phyloP scores from a whole-genome alignment of 441 rosid species.

The Viola pubescens region DNA sequence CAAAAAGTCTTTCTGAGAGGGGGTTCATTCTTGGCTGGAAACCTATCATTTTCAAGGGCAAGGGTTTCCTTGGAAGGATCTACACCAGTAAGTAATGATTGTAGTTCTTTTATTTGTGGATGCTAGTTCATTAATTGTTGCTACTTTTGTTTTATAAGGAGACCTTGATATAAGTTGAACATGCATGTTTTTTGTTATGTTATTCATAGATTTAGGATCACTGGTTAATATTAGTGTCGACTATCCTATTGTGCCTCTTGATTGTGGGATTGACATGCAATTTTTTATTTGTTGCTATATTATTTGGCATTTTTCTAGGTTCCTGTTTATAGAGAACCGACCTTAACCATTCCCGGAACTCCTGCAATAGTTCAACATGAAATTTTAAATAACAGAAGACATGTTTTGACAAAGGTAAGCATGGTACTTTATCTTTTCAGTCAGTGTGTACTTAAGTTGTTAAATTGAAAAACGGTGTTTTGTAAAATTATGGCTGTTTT shows the following conservation, averaged over 20 bases:
- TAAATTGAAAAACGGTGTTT: slow-evolving; percentile 1
- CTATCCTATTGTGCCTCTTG: not conserved
- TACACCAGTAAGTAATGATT: slow-evolving; percentile 63
- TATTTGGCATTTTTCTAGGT: slow-evolving; percentile 36
- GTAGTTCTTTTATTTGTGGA: not conserved
- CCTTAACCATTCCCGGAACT: slow-evolving; percentile 67
- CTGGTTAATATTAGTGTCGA: not conserved
- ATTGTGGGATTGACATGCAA: not conserved
- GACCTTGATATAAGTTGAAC: not conserved
- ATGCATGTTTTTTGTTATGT: slow-evolving; percentile 1
- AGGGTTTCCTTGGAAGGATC: slow-evolving; percentile 96
- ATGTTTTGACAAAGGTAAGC: slow-evolving; percentile 89
- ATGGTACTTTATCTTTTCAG: slow-evolving; percentile 1
- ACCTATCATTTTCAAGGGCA: slow-evolving; percentile 93
- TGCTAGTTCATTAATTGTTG: not conserved
- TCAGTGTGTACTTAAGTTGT: slow-evolving; percentile 2
- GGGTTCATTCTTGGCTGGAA: slow-evolving; percentile 95
- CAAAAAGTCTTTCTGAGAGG: slow-evolving; percentile 84
- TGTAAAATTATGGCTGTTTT: slow-evolving; percentile 17
- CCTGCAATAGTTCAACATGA: slow-evolving; percentile 95
- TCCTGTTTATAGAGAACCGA: slow-evolving; percentile 82
- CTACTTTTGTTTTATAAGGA: slow-evolving; percentile 7
- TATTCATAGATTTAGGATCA: not conserved
- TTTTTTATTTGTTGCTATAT: not conserved
- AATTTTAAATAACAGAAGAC: slow-evolving; percentile 88